These are phyloP conservation scores for Candida ovalis DNA, from an alignment of 805 yeast species.

Conservation along the genomic window DNA sequence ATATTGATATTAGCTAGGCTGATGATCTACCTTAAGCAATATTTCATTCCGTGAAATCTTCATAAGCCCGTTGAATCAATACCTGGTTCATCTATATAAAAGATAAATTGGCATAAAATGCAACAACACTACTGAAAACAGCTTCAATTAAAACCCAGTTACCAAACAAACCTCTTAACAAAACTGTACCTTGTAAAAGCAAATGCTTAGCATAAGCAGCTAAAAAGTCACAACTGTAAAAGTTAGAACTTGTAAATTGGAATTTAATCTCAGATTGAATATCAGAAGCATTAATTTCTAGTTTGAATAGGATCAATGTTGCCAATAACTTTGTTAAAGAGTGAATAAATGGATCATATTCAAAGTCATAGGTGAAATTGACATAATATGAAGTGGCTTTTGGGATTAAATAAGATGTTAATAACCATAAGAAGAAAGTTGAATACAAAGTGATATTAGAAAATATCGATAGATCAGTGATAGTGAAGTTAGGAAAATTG, in stretches of 20 bases:
- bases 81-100: conserved; percentile 20
- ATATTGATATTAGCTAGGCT: too few species aligned
- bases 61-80: too few species aligned
- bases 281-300: conserved; percentile 19
- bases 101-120: conserved; percentile 43
- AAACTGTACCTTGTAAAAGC: conserved; percentile 32
- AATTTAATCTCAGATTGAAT: conserved; percentile 30
- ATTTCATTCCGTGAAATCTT: too few species aligned
- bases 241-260: conserved; percentile 28
- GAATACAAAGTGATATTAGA: conserved; percentile 28
- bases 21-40: too few species aligned
- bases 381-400: conserved; percentile 43
- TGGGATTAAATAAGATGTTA: conserved; percentile 40
- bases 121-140: conserved; percentile 41
- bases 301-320: conserved; percentile 34
- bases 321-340: conserved; percentile 42
- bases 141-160: conserved; percentile 44
- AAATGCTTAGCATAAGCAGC: conserved; percentile 19
- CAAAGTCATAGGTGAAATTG: conserved; percentile 51
- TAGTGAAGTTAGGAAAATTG: conserved; percentile 25
- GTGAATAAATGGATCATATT: conserved; percentile 50
- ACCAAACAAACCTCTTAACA: conserved; percentile 42
- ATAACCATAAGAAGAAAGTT: conserved; percentile 38
- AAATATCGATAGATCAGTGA: conserved; percentile 38
- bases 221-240: conserved; percentile 15